Evolutionary conservation across 2,329 filamentous ascomycete genomes (phyloP), one percentile per base, ranked within the genome.

Genomic region (Lachnellula subtilissima): DNA sequence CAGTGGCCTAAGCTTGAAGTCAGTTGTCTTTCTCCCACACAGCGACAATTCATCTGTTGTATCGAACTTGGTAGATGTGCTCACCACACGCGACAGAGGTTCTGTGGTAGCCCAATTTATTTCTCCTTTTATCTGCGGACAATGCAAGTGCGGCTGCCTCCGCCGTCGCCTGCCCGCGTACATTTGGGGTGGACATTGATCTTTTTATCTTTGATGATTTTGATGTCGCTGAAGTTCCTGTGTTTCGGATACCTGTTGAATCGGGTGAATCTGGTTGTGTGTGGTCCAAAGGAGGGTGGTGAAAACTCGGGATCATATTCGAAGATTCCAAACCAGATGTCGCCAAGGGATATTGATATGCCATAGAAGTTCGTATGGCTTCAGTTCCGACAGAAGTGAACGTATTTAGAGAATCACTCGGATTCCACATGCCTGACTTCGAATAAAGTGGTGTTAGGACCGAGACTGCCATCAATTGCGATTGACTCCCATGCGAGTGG

Each of bases 71-170:
- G 19, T 14, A 43, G 49, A 43, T 46, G 4, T 55, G 85, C 92
- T 83, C 82, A 97, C 93, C 88, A 77, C 93, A 97, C 65, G 93
- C 94, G 65, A 97, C 90, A 46, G 92, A 95, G 37, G 91, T 96
- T 68, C 93, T 85, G 75, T 97, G 93, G 71, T 97, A 97, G 40
- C 93, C 93, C 59, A 97, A 80, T 74, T 96, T 97, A 73, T 96
- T 97, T 69, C 92, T 85, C 69, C 85, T 83, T 70, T 88, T 88
- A 65, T 88, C 83, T 37, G 81, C 78, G 40, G 71, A 70, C 43
- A 69, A 39, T 48, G 69, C 60, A 47, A 70, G 52, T 53, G 65
- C 64, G 65, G 70, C 58, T 52, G 64, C 64, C 55, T 71, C 65
- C 45, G 65, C 56, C 59, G 68, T 59, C 66, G 71, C 66, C 61